Evolutionary conservation across 2,329 filamentous ascomycete genomes (phyloP), one percentile per base, ranked within the genome.

Genomic region (Orbilia brochopaga): DNA sequence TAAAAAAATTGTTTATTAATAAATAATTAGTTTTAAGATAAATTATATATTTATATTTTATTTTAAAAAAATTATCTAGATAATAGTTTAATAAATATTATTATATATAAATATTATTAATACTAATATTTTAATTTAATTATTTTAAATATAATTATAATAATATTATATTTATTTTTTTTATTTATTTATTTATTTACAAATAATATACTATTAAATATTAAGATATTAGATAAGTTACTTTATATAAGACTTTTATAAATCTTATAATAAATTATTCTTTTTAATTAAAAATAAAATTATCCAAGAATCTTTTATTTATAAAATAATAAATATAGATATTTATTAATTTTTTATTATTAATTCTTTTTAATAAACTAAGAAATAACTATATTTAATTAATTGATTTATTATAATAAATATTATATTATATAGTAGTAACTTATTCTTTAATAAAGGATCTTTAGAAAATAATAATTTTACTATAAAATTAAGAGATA

Each of bases 101-200:
- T 54, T 54, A 54, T 54, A 17, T 54, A 30, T 54, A 30, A 54
- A 27, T 27, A 54, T 21, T 6, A 13, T 54, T 54, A 30, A 6
- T 30, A 24, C 5, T 4, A 27, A 13, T 17, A 17, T 6, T 30
- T 27, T 13, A 6, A 54, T 13, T 54, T 27, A 19, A 54, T 23
- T 27, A 54, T 54, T 30, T 54, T 54, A 30, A 4, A 27, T 54
- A 30, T 32, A 32, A 32, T 32, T 32, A 32, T 32, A 4, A 3
- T 32, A 32, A 32, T 4, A 32, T 32, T 4, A 32, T 32, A 32
- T 32, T 32, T 4, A 32, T 32, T 8, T 32, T 32, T 32, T 32
- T 32, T 4, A 32, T 32, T 8, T 32, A 32, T 32, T 32, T 32
- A 32, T 32, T 8, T 32, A 32, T 32, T 8, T 32, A 4, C 8